Evolutionary conservation across 2,329 filamentous ascomycete genomes (phyloP).

Genomic region (Diaporthe velutina): DNA sequence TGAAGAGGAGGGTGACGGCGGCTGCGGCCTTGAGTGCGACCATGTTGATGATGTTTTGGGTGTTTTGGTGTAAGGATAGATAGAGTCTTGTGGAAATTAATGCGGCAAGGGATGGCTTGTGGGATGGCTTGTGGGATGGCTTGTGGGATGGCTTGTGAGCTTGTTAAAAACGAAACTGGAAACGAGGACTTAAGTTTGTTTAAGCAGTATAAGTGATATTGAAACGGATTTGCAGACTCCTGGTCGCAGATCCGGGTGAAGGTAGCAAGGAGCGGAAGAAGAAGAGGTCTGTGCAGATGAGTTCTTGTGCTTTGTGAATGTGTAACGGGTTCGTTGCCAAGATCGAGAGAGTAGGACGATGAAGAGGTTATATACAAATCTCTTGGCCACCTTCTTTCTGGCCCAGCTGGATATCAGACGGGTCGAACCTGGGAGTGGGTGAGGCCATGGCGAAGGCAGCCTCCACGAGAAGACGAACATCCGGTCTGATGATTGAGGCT

Average conservation of each 20-base stretch:
- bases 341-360: neutral
- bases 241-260: constrained; percentile 37
- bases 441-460: constrained; percentile 25
- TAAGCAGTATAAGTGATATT: neutral
- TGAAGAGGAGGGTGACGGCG: constrained; percentile 24
- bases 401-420: neutral
- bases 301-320: neutral
- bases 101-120: neutral
- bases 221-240: constrained; percentile 37
- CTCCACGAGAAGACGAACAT: constrained; percentile 12
- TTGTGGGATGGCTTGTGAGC: neutral
- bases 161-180: constrained; percentile 7
- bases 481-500: constrained; percentile 32
- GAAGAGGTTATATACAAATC: neutral
- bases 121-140: neutral
- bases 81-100: neutral
- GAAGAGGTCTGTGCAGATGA: constrained; percentile 25
- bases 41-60: constrained; percentile 14
- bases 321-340: neutral
- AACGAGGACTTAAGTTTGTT: constrained; percentile 4
- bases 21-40: constrained; percentile 11
- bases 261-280: constrained; percentile 8
- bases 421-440: neutral
- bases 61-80: neutral
- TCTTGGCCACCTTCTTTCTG: neutral